Evolutionary conservation across 2,329 filamentous ascomycete species (phyloP), one percentile per base, ranked within the genome.

Genomic region (Fusarium tanahbumbuense): DNA sequence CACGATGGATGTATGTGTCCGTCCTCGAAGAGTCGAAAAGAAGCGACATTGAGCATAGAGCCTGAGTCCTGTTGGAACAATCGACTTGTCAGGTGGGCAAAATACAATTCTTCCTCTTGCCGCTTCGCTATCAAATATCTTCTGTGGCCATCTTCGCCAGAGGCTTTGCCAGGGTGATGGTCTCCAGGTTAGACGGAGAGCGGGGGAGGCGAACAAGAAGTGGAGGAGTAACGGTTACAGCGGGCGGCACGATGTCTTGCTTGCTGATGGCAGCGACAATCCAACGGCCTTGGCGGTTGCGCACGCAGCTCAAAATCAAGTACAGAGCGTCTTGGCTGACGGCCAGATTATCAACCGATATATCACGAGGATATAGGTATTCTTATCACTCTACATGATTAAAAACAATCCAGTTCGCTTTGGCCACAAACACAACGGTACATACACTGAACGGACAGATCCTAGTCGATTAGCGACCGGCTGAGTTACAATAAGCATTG

Each of bases 231-330:
- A 73, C 70, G 72, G 72, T 73, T 70, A 63, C 64, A 66, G 68
- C 50, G 65, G 66, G 69, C 70, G 69, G 59, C 70, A 72, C 56
- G 63, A 75, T 75, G 73, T 73, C 68, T 73, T 73, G 73, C 72
- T 72, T 72, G 34, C 34, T 37, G 46, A 53, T 52, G 45, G 47
- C 28, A 54, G 46, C 44, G 63, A 64, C 72, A 59, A 60, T 60
- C 60, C 59, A 73, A 63, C 55, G 61, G 52, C 60, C 53, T 65
- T 59, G 56, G 61, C 63, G 34, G 60, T 60, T 60, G 55, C 47
- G 54, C 52, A 57, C 42, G 18, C 22, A 41, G 49, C 58, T 56
- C 41, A 67, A 50, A 42, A 60, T 20, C 64, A 55, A 55, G 45
- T 49, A 48, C 56, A 22, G 30, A 23, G 41, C 52, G 41, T 57